phyloP scores from a whole-genome alignment of 495 filamentous ascomycete species.

The Paragyromitra xinjiangensis region DNA sequence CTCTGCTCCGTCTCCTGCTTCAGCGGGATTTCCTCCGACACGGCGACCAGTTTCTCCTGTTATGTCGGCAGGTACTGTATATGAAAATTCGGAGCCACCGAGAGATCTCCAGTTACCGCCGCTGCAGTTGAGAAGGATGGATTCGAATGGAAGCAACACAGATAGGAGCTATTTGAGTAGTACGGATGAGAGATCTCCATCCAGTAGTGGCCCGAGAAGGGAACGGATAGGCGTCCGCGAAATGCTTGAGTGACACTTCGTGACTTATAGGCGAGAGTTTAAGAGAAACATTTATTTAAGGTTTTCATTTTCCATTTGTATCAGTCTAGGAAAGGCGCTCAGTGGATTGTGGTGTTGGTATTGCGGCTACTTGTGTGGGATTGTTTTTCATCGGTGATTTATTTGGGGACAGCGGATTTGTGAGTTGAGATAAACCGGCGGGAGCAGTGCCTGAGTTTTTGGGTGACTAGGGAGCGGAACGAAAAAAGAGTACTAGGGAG shows the following conservation, averaged over 20 bases:
- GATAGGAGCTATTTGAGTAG: conserved; percentile 31
- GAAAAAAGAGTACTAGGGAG: conserved; percentile 24
- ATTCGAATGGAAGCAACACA: conserved; percentile 30
- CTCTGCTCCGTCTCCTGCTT: conserved; percentile 45
- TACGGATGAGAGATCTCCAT: conserved; percentile 37
- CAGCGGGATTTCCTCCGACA: conserved; percentile 46
- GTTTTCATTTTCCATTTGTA: conserved; percentile 45
- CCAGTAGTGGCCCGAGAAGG: conserved; percentile 47
- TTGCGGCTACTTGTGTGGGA: conserved; percentile 38
- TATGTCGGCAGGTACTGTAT: conserved; percentile 15
- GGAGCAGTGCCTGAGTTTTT: conserved; percentile 17
- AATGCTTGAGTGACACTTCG: conserved; percentile 54
- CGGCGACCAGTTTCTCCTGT: conserved; percentile 51
- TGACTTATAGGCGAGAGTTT: not conserved
- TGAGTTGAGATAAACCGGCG: conserved; percentile 6
- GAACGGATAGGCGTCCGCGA: conserved; percentile 57
- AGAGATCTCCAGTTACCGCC: conserved; percentile 54
- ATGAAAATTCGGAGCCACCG: conserved; percentile 44
- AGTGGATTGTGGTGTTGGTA: conserved; percentile 51
- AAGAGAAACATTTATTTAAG: conserved; percentile 23
- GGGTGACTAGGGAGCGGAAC: not conserved
- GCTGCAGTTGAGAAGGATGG: conserved; percentile 46
- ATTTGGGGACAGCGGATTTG: conserved; percentile 17
- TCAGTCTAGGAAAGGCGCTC: conserved; percentile 49
- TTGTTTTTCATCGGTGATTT: conserved; percentile 33